Evolutionary conservation across 257 asterid genomes (phyloP).

Genomic region (Petrea volubilis): DNA sequence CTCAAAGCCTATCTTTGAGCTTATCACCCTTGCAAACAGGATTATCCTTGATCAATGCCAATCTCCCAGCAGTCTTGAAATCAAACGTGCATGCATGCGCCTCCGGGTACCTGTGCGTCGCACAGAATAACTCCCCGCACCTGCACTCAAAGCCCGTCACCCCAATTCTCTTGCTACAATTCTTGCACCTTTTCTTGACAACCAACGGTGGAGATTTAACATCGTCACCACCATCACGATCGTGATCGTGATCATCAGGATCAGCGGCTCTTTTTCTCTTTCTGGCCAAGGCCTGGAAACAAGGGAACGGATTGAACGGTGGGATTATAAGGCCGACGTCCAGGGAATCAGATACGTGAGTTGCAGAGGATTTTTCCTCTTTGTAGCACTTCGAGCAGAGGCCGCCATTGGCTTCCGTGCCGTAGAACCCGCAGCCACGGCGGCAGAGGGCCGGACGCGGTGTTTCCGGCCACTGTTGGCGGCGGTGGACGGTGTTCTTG

Average conservation of each 20-base stretch:
- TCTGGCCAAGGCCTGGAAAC: not conserved
- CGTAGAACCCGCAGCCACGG: slow-evolving; percentile 55
- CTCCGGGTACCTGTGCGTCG: slow-evolving; percentile 25
- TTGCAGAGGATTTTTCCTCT: too few species aligned
- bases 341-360: not conserved
- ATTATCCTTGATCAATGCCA: slow-evolving; percentile 16
- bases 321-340: not conserved
- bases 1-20: slow-evolving; percentile 12
- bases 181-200: slow-evolving; percentile 13
- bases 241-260: not conserved
- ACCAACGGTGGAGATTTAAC: not conserved
- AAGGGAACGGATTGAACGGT: not conserved
- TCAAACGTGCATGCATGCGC: slow-evolving; percentile 21
- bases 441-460: slow-evolving; percentile 27
- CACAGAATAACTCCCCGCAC: slow-evolving; percentile 22
- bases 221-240: too few species aligned
- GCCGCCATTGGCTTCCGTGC: slow-evolving; percentile 41
- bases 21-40: slow-evolving; percentile 18
- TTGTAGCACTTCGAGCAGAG: slow-evolving; percentile 25
- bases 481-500: not conserved
- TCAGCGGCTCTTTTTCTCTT: not conserved
- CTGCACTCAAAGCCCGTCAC: slow-evolving; percentile 22
- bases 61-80: slow-evolving; percentile 11
- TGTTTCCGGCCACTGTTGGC: not conserved
- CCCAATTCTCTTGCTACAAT: slow-evolving; percentile 30